Percentiles rank a stretch among this genome's conserved stretches.
Conservation (phyloP, 202 grass and related monocot genomes). For the Zizania palustris region DNA sequence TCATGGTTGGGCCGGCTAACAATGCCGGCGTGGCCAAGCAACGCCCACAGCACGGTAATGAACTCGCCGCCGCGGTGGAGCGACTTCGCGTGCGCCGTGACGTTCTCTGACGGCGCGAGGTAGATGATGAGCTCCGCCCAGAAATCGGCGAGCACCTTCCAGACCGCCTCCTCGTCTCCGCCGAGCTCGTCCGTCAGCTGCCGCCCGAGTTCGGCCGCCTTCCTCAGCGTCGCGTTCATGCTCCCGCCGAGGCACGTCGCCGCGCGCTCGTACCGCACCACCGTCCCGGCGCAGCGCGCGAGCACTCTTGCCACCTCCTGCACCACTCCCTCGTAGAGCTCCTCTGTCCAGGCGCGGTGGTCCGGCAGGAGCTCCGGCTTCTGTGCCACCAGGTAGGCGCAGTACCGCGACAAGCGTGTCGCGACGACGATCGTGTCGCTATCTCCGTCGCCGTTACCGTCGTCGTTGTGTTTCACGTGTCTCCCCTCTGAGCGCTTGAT, state of each 20-base stretch:
- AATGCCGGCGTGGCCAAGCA: constrained; percentile 55
- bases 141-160: constrained; percentile 52
- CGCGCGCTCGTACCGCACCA: constrained; percentile 43
- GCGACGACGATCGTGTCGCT: constrained; percentile 25
- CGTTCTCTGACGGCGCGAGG: constrained; percentile 52
- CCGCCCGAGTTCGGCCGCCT: constrained; percentile 44
- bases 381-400: constrained; percentile 48
- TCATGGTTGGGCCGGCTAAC: constrained; percentile 27
- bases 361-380: constrained; percentile 49
- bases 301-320: constrained; percentile 49
- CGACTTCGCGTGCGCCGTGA: constrained; percentile 39
- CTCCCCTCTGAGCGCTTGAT: constrained; percentile 35
- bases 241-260: constrained; percentile 43
- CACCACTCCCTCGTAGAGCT: constrained; percentile 48
- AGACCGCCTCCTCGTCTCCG: constrained; percentile 16
- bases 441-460: background rate
- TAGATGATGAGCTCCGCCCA: constrained; percentile 54
- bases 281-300: constrained; percentile 40
- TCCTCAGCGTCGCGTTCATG: constrained; percentile 47
- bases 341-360: constrained; percentile 49
- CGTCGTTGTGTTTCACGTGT: background rate
- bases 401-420: constrained; percentile 45
- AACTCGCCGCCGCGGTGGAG: constrained; percentile 52
- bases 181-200: constrained; percentile 47
- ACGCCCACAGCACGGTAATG: constrained; percentile 51